Evolutionary conservation across 2,329 filamentous ascomycete genomes (phyloP), one percentile per base, ranked within the genome.

Genomic region (Huntiella moniliformis): DNA sequence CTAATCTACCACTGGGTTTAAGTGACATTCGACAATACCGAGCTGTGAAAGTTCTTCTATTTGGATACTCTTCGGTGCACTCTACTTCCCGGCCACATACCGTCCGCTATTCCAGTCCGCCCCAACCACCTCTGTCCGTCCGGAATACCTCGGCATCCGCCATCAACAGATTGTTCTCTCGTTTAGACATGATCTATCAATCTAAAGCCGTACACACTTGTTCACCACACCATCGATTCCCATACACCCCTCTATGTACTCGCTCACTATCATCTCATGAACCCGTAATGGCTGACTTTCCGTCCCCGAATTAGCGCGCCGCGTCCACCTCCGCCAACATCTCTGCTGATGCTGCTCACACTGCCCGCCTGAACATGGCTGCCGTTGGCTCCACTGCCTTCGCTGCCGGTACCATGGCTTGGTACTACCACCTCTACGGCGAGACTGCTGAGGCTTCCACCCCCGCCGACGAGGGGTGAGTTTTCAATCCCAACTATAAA

Each of bases 401-500:
- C 60, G 85, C 88, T 57, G 70, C 84, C 65, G 87, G 86, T 58
- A 88, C 88, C 55, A 78, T 88, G 59, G 87, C 84, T 57, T 96
- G 87, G 86, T 96, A 95, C 71, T 93, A 88, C 66, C 85, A 94
- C 67, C 79, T 93, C 57, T 96, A 93, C 66, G 91, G 87, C 59
- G 77, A 83, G 57, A 78, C 82, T 57, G 81, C 83, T 52, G 76
- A 85, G 65, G 91, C 91, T 57, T 82, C 82, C 78, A 87, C 88
- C 57, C 86, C 85, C 53, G 82, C 82, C 60, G 91, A 98, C 72
- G 91, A 98, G 77, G 91, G 91, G 91, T 98, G 73, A 79, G 88
- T 82, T 44, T 41, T 42, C 28, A 17, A 16, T 42, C 38, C 35
- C 33, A 39, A 45, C 22, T 16, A 33, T 17, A 38, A 15, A 17